A percentile compares a stretch with the other conserved stretches of the same genome.
Evolutionary conservation across 1,139 yeast species (phyloP).

Genomic region (Yamadazyma buinensis): DNA sequence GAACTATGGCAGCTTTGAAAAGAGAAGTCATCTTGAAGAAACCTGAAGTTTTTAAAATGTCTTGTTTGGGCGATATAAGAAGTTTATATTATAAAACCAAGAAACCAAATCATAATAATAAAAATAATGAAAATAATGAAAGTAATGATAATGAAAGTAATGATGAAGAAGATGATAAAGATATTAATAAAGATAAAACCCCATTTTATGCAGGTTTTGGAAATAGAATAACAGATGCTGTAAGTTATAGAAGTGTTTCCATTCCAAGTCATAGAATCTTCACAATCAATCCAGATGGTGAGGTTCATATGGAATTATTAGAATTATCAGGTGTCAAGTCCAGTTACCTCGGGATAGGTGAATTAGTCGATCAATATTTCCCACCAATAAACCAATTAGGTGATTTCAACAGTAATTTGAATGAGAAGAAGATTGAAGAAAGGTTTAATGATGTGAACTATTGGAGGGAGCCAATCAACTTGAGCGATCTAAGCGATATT

Average conservation of each 20-base stretch:
- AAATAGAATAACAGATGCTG: slow-evolving; percentile 93
- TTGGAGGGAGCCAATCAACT: slow-evolving; percentile 83
- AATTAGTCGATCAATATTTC: slow-evolving; percentile 94
- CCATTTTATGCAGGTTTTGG: slow-evolving; percentile 99
- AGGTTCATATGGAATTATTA: slow-evolving; percentile 93
- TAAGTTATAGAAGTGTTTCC: slow-evolving; percentile 89
- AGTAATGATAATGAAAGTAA: slow-evolving; percentile 92
- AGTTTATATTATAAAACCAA: slow-evolving; percentile 48
- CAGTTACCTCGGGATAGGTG: slow-evolving; percentile 85
- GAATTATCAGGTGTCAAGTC: slow-evolving; percentile 92
- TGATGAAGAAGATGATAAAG: slow-evolving; percentile 6
- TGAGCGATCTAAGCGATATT: slow-evolving; percentile 55
- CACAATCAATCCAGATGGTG: slow-evolving; percentile 95
- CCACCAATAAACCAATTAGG: slow-evolving; percentile 66
- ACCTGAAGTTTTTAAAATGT: slow-evolving; percentile 98
- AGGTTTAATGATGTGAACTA: slow-evolving; percentile 81
- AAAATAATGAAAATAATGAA: slow-evolving; percentile 20
- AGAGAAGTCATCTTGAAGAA: slow-evolving; percentile 91
- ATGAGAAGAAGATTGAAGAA: slow-evolving; percentile 41
- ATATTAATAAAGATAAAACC: slow-evolving; percentile 35
- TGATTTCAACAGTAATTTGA: slow-evolving; percentile 34
- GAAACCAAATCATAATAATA: slow-evolving; percentile 4
- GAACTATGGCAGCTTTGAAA: slow-evolving; percentile 92
- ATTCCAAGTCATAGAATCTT: slow-evolving; percentile 93
- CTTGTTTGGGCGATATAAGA: slow-evolving; percentile 85